Evolutionary conservation across 2,329 filamentous ascomycete genomes (phyloP), one percentile per base, ranked within the genome.

Genomic region (Bipolaris gigantea): DNA sequence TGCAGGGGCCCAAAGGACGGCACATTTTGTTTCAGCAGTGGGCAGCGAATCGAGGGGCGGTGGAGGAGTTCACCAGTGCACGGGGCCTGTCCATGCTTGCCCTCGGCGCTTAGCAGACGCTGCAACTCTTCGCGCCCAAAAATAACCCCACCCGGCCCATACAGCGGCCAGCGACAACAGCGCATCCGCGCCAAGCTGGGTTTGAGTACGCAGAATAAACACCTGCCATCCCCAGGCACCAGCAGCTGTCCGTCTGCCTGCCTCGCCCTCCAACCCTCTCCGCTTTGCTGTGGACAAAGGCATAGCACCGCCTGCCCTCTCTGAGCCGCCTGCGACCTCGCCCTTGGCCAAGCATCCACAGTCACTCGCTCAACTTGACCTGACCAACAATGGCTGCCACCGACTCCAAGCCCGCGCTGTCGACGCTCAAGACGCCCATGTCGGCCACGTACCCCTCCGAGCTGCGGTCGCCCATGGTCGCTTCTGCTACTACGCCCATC

Each of bases 381-480:
- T 23, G 13, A n/a, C 44, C 40, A 47, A 50, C 57, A 61, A 75
- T 75, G 73, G 73, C 73, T 57, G 63, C 73, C 34, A 73, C 73
- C 46, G 69, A 75, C 50, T 65, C 72, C 48, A 80, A 79, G 68
- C 74, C 76, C 50, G 58, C 66, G 13, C 58, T 75, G 62, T 66
- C 75, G 54, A 71, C 74, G 33, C 71, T 81, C 56, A 79, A 79
- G 67, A 81, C 82, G 55, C 86, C 86, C 64, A 81, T 85, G 53
- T 85, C 85, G 60, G 84, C 87, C 42, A 84, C 76, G 25, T 81
- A 80, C 55, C 79, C 79, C 7, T 81, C 79, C 5, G 79, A 81
- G 67, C 67, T 81, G 50, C 67, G 83, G 62, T 92, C 87, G 61
- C 89, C 89, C 44, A 81, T 89, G 69, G 86, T 86, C 44, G 62